A percentile compares a stretch with the other conserved stretches of the same genome.
Conservation (phyloP, 2,329 filamentous ascomycete genomes). For the Coniochaeta sp. region DNA sequence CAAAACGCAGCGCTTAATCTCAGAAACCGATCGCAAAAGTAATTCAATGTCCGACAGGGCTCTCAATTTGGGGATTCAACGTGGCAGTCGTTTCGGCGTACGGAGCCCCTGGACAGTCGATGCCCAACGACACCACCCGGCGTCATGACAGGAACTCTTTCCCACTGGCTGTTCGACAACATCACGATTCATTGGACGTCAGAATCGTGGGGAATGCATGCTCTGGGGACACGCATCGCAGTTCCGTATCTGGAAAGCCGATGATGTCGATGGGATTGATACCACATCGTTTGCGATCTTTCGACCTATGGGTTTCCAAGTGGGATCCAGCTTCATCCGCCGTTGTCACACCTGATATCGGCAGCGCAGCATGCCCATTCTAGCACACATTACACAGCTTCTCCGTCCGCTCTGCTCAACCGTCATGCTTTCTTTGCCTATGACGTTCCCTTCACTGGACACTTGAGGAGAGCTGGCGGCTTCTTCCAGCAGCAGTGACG, state of each 20-base stretch:
- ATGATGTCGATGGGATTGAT: not conserved
- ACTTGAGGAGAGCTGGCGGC: not conserved
- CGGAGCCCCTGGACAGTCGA: not conserved
- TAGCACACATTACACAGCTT: not conserved
- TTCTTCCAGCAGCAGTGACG: not conserved
- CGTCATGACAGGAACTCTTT: not conserved
- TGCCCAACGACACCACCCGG: constrained; percentile 1
- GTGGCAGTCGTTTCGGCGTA: not conserved
- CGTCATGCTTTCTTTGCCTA: not conserved
- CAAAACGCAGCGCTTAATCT: not conserved
- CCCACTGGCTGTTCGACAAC: not conserved
- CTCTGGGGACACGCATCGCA: not conserved
- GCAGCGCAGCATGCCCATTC: not conserved
- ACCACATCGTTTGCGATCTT: not conserved
- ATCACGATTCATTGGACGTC: not conserved
- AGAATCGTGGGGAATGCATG: constrained; percentile 1
- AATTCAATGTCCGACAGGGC: not conserved
- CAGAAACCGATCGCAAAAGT: not conserved
- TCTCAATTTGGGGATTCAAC: not conserved
- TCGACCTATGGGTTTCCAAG: not conserved
- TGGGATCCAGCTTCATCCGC: not conserved
- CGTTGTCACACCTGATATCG: not conserved
- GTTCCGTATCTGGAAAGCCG: not conserved
- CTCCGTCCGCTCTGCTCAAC: not conserved
- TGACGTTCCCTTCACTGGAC: not conserved